Base-by-base conservation (phyloP, 2,329 filamentous ascomycete species). In the Cladophialophora immunda region DNA sequence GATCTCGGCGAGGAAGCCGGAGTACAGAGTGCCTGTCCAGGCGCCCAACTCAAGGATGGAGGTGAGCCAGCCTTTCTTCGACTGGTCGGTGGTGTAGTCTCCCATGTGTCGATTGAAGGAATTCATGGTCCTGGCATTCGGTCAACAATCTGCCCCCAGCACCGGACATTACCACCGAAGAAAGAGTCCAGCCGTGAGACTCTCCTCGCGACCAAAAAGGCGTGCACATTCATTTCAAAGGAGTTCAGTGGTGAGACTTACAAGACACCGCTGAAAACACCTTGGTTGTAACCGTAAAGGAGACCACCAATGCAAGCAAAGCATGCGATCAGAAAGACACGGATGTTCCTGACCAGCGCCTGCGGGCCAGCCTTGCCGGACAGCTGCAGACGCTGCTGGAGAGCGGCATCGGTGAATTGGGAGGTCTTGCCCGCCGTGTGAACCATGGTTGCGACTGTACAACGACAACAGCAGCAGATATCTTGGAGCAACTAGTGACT, bases 211-310 rank as follows among this genome's bases (percentile, higher is more conserved):
- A 67, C 47, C 9, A 50, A 50, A 25, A 4, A 45, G 2, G 17
- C 2, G 36, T n/a, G 36, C 5, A 15, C 7, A 41, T n/a, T n/a
- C 4, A 38, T 38, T 3, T 15, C 15, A 38, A 38, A 38, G 34
- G 34, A 38, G 34, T 15, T 15, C 13, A n/a, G 38, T 41, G 38
- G 38, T 38, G 78, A 78, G 52, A 85, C 85, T 25, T 80, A 82
- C 62, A 87, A 72, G 25, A 93, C 86, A 27, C 90, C 90, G n/a
- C 87, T 87, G 78, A 92, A 92, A 78, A 92, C 89, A 71, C 90
- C 91, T 76, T 92, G 89, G 74, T 93, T 92, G 79, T 92, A 93
- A 22, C 91, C 89, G 75, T 91, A 88, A 30, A 86, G 79, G 22
- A 85, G 75, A 60, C 84, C 84, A 72, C 83, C 83, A 34, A 86